Base-by-base conservation (phyloP, 257 asterid genomes). In the Avicennia marina region DNA sequence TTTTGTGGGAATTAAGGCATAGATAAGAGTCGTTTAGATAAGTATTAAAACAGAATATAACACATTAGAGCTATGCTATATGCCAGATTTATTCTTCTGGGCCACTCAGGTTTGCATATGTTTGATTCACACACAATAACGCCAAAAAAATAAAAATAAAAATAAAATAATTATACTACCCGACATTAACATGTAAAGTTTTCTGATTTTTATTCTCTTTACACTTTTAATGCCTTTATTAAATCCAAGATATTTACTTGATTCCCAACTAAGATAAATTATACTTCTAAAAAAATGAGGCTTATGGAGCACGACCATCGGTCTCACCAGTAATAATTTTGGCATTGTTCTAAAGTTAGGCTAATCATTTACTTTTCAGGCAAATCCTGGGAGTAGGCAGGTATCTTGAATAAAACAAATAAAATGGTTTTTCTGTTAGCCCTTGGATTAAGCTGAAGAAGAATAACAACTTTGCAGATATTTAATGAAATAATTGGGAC, bases 401-500 rank as follows among this genome's bases (percentile, higher is more conserved):
- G 20, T 13, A 41, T 36, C 41, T 36, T 5, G 13, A 0, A 2
- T 11, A 36, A 12, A 2, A 36, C n/a, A n/a, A n/a, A n/a, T n/a
- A n/a, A n/a, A n/a, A 29, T 4, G 8, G 9, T 36, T 36, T 5
- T 4, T 5, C 9, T 7, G 20, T 20, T 27, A 20, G 3, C 19
- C 54, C 4, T 33, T 58, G 17, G 12, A 1, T 51, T 56, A 22
- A 51, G 53, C 53, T n/a, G 26, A 55, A 22, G 21, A 52, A 38
- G 70, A 58, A 58, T 73, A 51, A 53, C 29, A 46, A 58, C 65
- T 63, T n/a, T n/a, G n/a, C n/a, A n/a, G n/a, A n/a, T n/a, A n/a
- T n/a, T 40, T 56, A 34, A n/a, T 33, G 42, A 56, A 55, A 71
- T 55, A 34, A 54, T 47, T 39, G 43, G 9, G 61, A 25, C 25